A percentile compares a stretch with the other conserved stretches of the same genome.
Evolutionary conservation across 306 rosid genomes (phyloP).

Genomic region (Ochetophila trinervis): DNA sequence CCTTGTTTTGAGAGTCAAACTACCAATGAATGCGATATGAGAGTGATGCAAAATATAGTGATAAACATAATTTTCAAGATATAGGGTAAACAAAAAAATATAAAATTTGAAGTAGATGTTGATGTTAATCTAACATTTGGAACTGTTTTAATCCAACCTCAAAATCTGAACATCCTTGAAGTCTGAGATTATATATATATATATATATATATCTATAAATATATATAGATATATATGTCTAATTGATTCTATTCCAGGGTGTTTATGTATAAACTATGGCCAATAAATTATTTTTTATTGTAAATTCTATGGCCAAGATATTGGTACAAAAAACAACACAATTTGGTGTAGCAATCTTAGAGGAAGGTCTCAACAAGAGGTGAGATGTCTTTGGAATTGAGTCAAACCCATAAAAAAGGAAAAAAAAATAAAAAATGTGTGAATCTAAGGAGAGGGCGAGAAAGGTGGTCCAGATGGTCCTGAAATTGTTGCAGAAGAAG

Average conservation of each 20-base stretch:
- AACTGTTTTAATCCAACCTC: neutral
- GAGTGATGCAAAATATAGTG: conserved; percentile 6
- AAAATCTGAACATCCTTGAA: neutral
- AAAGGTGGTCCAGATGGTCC: conserved; percentile 7
- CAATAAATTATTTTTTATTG: too few relatives aligned
- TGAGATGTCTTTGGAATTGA: too few relatives aligned
- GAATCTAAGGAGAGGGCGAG: neutral
- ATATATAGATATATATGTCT: too few relatives aligned
- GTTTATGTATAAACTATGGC: too few relatives aligned
- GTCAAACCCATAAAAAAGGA: too few relatives aligned
- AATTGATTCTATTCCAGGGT: too few relatives aligned
- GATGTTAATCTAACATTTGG: neutral
- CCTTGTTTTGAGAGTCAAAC: neutral
- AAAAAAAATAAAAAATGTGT: neutral
- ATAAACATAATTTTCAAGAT: conserved; percentile 1
- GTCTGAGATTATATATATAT: neutral
- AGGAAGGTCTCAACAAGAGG: too few relatives aligned
- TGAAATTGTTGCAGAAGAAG: conserved; percentile 1
- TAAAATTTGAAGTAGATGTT: neutral
- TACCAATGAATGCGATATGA: conserved; percentile 2
- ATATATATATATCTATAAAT: too few relatives aligned
- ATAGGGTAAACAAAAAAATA: neutral
- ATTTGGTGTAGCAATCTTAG: too few relatives aligned
- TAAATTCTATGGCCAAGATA: too few relatives aligned
- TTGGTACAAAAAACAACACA: too few relatives aligned